Conservation (phyloP, 345 rosid species). For the Ceriops decandra region DNA sequence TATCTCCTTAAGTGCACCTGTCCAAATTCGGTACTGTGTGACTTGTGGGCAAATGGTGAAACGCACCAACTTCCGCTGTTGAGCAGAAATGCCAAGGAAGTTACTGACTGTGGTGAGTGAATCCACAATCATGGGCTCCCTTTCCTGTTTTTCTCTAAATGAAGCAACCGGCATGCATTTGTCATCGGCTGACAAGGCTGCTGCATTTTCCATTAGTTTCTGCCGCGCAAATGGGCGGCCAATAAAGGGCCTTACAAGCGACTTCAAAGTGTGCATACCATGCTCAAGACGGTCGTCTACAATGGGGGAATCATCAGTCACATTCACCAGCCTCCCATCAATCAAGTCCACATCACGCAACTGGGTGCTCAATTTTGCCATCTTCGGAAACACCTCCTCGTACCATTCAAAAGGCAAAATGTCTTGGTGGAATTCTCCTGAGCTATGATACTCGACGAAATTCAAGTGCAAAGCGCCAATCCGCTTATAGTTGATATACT, state of each 20-base stretch:
- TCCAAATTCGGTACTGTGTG: conserved; percentile 68
- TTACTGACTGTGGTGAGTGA: conserved; percentile 53
- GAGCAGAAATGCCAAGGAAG: conserved; percentile 60
- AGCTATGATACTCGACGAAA: conserved; percentile 27
- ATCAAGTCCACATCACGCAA: conserved; percentile 45
- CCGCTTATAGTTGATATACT: conserved; percentile 8
- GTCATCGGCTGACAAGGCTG: conserved; percentile 9
- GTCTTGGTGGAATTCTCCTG: conserved; percentile 30
- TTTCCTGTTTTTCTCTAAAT: conserved; percentile 46
- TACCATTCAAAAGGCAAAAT: conserved; percentile 46
- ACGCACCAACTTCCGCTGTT: conserved; percentile 64
- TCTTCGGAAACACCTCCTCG: conserved; percentile 38
- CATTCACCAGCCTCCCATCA: conserved; percentile 50
- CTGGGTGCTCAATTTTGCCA: conserved; percentile 39
- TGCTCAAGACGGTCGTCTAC: conserved; percentile 33
- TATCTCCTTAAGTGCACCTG: conserved; percentile 54
- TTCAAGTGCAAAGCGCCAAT: conserved; percentile 17
- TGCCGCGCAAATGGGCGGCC: conserved; percentile 60
- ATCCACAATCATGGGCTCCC: conserved; percentile 51
- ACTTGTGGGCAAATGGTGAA: conserved; percentile 59
- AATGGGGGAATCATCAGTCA: conserved; percentile 37
- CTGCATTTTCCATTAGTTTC: conserved; percentile 29
- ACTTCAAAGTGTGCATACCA: conserved; percentile 54
- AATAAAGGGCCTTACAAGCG: conserved; percentile 55
- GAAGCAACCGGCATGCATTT: conserved; percentile 19